Base-by-base conservation (phyloP, 23 red algal species). In the Rhodosorus marinus region DNA sequence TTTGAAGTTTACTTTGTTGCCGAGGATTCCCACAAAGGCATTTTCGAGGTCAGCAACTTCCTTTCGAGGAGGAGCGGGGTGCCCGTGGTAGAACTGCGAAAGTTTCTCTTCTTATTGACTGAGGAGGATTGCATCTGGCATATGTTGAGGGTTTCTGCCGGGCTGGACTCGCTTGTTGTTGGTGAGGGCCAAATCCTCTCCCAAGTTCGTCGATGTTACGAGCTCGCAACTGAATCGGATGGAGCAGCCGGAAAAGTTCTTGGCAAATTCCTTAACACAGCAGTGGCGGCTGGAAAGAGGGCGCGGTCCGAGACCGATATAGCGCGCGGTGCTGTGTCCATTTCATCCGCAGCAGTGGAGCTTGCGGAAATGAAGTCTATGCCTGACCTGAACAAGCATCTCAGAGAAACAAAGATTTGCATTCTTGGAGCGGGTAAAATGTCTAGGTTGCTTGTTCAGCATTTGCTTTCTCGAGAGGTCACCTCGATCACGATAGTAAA, bases 161-260 rank as follows among this genome's bases (percentile, higher is more conserved):
- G 88, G 6, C 55, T 95, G 9, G 88, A 95, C 34, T 83, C 76
- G 5, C 63, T 95, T 24, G 88, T 95, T 17, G 70, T 95, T 57
- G 88, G 88, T 8, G 88, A 95, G 45, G 88, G 88, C 31, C 88
- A 95, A 61, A 95, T 95, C 56, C 60, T 95, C 26, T 60, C 77
- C 11, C 88, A 95, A 64, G 80, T 95, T 20, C 83, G 85, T 38
- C 66, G 61, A 26, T 95, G 88, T 31, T 95, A 85, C 43, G 72
- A 95, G 51, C 23, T 82, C 27, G 78, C 88, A 9, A 81, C 62
- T 57, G 88, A 79, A 11, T 67, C 72, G 36, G 59, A 60, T 17
- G 88, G 88, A 22, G 40, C 55, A 56, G 88, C 88, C 4, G 77
- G 88, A 20, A 95, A 95, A 56, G 51, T 95, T 58, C 47, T 95